A percentile compares a stretch with the other conserved stretches of the same genome.
phyloP scores from a whole-genome alignment of 2,329 filamentous ascomycete genomes.

The Hypoxylon sp. region DNA sequence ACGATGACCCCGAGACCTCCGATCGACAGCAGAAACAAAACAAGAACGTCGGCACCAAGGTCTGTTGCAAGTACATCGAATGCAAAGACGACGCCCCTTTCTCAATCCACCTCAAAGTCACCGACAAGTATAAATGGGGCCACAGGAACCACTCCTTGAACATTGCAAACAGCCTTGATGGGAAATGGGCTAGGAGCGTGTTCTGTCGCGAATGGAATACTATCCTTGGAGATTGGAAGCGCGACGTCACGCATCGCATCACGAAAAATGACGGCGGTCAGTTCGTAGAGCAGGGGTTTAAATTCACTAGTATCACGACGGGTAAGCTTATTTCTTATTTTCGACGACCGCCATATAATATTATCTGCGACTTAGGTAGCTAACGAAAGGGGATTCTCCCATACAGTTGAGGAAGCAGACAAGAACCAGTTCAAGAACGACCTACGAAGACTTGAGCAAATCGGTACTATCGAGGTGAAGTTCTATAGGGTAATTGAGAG shows the following conservation, averaged over 20 bases:
- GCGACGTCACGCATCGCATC: not conserved
- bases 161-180: not conserved
- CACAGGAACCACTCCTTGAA: not conserved
- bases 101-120: not conserved
- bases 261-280: not conserved
- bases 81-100: slow-evolving; percentile 3
- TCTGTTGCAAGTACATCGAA: not conserved
- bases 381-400: not conserved
- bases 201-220: not conserved
- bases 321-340: not conserved
- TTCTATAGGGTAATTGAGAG: not conserved
- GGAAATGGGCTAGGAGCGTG: not conserved
- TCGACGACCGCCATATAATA: too few relatives aligned
- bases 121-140: not conserved
- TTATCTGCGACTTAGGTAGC: too few relatives aligned
- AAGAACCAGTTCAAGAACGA: not conserved
- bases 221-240: not conserved
- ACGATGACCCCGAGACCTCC: not conserved
- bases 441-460: not conserved
- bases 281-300: not conserved
- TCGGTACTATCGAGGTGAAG: not conserved
- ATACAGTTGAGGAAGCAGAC: not conserved
- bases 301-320: not conserved
- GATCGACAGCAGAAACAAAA: not conserved
- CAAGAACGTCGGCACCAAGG: not conserved